Conservation (phyloP, 2,329 filamentous ascomycete species). For the Podosphaera xanthii region DNA sequence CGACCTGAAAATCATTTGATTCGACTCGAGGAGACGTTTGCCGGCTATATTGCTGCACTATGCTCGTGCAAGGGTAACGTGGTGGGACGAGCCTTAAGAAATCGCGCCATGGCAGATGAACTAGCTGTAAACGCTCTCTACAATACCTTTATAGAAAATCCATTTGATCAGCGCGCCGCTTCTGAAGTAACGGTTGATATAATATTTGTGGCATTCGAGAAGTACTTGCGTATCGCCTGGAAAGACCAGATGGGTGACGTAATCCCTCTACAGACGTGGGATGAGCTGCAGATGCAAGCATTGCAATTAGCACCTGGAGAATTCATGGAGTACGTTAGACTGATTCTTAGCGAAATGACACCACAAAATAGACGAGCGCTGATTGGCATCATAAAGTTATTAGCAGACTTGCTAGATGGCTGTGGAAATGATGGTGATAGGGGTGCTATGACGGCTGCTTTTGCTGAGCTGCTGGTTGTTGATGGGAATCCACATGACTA, state of each 20-base stretch:
- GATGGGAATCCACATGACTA: constrained; percentile 60
- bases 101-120: constrained; percentile 48
- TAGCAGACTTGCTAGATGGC: constrained; percentile 71
- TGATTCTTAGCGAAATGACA: constrained; percentile 40
- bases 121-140: constrained; percentile 73
- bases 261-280: constrained; percentile 46
- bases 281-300: constrained; percentile 47
- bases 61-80: constrained; percentile 75
- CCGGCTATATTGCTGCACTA: constrained; percentile 59
- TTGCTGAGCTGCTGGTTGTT: constrained; percentile 65
- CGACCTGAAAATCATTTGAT: constrained; percentile 41
- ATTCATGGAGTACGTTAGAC: constrained; percentile 46
- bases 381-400: constrained; percentile 58
- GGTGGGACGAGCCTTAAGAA: constrained; percentile 52
- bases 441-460: constrained; percentile 67
- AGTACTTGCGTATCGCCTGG: constrained; percentile 77
- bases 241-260: constrained; percentile 69
- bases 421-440: constrained; percentile 81
- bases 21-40: constrained; percentile 64
- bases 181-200: constrained; percentile 61
- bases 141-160: constrained; percentile 66
- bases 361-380: constrained; percentile 57
- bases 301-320: constrained; percentile 47
- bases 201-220: constrained; percentile 80
- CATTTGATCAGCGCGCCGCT: constrained; percentile 52